phyloP scores from a whole-genome alignment of 2,329 filamentous ascomycete species.

The Didymella exigua region DNA sequence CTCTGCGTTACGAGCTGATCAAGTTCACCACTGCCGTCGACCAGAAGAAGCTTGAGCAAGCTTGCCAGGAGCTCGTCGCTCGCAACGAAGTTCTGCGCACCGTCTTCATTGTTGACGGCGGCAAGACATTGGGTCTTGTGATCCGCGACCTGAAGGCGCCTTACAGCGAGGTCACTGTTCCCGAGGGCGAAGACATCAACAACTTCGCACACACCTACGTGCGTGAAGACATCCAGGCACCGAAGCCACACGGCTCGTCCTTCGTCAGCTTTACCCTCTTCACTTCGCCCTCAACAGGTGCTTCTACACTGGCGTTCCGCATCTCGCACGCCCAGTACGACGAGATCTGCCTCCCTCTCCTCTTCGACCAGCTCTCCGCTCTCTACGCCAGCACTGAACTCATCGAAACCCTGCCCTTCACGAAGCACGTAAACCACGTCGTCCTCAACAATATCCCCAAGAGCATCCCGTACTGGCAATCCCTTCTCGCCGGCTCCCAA shows the following conservation, averaged over 20 bases:
- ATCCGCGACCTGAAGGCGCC: slow-evolving; percentile 60
- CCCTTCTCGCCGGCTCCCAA: slow-evolving; percentile 61
- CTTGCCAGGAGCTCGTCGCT: slow-evolving; percentile 62
- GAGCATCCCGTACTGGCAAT: slow-evolving; percentile 66
- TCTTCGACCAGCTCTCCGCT: slow-evolving; percentile 65
- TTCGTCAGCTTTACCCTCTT: slow-evolving; percentile 54
- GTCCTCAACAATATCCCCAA: slow-evolving; percentile 49
- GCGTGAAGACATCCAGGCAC: slow-evolving; percentile 60
- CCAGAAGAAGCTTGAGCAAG: slow-evolving; percentile 54
- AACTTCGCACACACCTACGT: slow-evolving; percentile 61
- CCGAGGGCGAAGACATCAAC: slow-evolving; percentile 57
- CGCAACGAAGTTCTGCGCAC: slow-evolving; percentile 70
- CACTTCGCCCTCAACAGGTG: slow-evolving; percentile 62
- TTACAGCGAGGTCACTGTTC: slow-evolving; percentile 48
- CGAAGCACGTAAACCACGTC: slow-evolving; percentile 53
- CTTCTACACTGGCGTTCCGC: slow-evolving; percentile 61
- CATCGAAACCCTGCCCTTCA: slow-evolving; percentile 49
- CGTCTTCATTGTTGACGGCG: slow-evolving; percentile 62
- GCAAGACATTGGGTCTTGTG: slow-evolving; percentile 62
- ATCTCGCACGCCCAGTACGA: slow-evolving; percentile 74
- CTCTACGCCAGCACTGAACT: slow-evolving; percentile 53
- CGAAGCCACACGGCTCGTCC: slow-evolving; percentile 62
- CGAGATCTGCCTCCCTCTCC: slow-evolving; percentile 67
- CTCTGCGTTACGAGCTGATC: slow-evolving; percentile 68
- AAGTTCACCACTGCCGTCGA: slow-evolving; percentile 62